Evolutionary conservation across 371 early-diverging fungal genomes (phyloP), one percentile per base, ranked within the genome.

Genomic region (Rhizomucor miehei): DNA sequence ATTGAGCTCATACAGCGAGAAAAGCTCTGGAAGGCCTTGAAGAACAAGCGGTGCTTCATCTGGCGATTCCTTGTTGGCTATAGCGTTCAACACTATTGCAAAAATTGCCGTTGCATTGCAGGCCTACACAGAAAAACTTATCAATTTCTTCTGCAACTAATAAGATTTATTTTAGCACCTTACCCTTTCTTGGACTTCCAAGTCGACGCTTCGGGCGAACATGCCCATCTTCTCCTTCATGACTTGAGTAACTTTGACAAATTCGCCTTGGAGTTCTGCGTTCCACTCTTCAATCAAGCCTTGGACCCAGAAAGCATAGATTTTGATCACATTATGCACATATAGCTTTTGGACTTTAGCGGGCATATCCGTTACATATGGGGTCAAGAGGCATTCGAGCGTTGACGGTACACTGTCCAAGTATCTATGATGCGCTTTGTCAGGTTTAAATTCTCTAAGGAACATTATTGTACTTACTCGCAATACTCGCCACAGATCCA

Each of bases 401-500:
- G 87, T 79, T 0, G 73, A 66, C 4, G 75, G 76, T 16, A 81
- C 74, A 44, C 73, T 70, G 14, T 73, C 69, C 25, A 80, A 47
- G 40, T 59, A 77, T 46, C 71, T 70, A 36, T 21, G 47, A 20
- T 20, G 38, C 4, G 34, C 13, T n/a, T n/a, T n/a, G n/a, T n/a
- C 6, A 47, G 23, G 39, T 36, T 29, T 21, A 20, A 16, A 12
- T 45, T 11, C 17, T 23, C 9, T 11, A 24, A 6, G 10, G 24
- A 16, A 48, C 10, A 16, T 37, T 57, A 39, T 5, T 25, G 48
- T 36, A 45, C 50, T 24, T 56, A 80, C 57, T 79, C 72, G 71
- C 89, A 87, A 63, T 91, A 94, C 67, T 95, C 96, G 35, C 96
- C 95, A 39, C 87, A 77, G 34, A 95, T 85, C 87, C 92, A 96